A percentile compares a stretch with the other conserved stretches of the same genome.
phyloP scores from a whole-genome alignment of 2,329 filamentous ascomycete species.

The Phyllosticta citribraziliensis region DNA sequence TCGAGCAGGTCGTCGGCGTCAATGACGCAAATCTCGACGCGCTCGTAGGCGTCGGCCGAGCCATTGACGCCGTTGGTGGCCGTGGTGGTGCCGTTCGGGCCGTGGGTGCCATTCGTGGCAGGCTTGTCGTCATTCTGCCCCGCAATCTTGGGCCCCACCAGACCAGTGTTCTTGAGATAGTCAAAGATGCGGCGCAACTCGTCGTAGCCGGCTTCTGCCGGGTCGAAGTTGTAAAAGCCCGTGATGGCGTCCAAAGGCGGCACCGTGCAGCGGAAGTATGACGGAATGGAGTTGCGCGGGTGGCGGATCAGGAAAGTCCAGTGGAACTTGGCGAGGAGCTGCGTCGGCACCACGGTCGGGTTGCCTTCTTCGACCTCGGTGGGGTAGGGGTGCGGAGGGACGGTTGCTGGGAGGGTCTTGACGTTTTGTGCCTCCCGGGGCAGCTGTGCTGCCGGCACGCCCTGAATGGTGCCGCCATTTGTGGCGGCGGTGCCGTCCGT shows the following conservation, averaged over 20 bases:
- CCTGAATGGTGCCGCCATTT: constrained; percentile 14
- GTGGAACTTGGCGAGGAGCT: constrained; percentile 70
- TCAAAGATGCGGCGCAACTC: constrained; percentile 84
- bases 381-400: constrained; percentile 47
- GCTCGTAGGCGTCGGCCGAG: constrained; percentile 16
- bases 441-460: constrained; percentile 18
- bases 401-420: constrained; percentile 10
- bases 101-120: constrained; percentile 3
- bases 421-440: background rate
- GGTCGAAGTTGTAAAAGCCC: constrained; percentile 78
- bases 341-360: constrained; percentile 72
- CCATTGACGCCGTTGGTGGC: constrained; percentile 15
- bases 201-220: constrained; percentile 78
- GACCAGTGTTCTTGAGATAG: constrained; percentile 58
- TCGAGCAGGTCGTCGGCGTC: constrained; percentile 93
- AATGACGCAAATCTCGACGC: constrained; percentile 67
- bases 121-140: constrained; percentile 21
- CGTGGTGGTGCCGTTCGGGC: constrained; percentile 13
- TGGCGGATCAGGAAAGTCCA: constrained; percentile 97
- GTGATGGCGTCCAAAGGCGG: constrained; percentile 76
- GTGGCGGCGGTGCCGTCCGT: constrained; percentile 21
- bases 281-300: constrained; percentile 82
- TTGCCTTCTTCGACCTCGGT: constrained; percentile 58
- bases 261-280: constrained; percentile 88
- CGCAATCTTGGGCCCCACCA: constrained; percentile 60